Percentiles rank a stretch among this genome's conserved stretches.
Evolutionary conservation across 1,284 basidiomycete species (phyloP).

Genomic region (Rhodofomes roseus): DNA sequence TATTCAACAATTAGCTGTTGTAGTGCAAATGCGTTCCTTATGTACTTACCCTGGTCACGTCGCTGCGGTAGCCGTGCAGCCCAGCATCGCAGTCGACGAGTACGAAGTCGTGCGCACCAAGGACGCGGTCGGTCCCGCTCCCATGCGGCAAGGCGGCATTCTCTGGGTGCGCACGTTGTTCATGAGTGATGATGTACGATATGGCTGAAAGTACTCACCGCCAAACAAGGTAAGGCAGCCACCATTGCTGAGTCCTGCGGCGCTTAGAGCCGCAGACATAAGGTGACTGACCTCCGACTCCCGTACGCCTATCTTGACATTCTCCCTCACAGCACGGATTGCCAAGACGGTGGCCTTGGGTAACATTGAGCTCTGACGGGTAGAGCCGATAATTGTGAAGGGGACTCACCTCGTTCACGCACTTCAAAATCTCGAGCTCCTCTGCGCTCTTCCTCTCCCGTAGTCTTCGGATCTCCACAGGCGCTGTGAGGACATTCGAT

Average conservation of each 20-base stretch:
- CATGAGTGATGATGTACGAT: neutral
- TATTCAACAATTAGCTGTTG: conserved; percentile 22
- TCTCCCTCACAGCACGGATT: conserved; percentile 61
- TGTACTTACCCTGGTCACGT: conserved; percentile 67
- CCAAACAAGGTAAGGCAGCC: conserved; percentile 75
- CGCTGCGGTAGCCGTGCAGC: conserved; percentile 73
- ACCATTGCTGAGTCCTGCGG: conserved; percentile 54
- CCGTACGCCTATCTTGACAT: conserved; percentile 68
- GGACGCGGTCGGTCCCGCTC: conserved; percentile 60
- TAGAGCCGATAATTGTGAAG: neutral
- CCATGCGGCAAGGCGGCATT: conserved; percentile 87
- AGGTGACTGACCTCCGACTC: conserved; percentile 66
- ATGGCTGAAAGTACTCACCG: conserved; percentile 40
- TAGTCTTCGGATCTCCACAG: conserved; percentile 51
- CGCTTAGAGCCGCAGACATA: conserved; percentile 50
- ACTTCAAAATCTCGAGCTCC: conserved; percentile 72
- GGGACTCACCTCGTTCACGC: conserved; percentile 69
- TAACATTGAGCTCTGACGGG: neutral
- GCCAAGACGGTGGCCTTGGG: conserved; percentile 69
- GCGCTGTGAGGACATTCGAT: conserved; percentile 42
- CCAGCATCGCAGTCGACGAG: conserved; percentile 77
- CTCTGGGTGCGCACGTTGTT: conserved; percentile 38
- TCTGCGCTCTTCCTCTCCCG: conserved; percentile 72
- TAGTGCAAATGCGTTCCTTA: neutral
- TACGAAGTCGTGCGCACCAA: conserved; percentile 59